Base-by-base conservation (phyloP, 441 rosid genomes). In the Capsella rubella region DNA sequence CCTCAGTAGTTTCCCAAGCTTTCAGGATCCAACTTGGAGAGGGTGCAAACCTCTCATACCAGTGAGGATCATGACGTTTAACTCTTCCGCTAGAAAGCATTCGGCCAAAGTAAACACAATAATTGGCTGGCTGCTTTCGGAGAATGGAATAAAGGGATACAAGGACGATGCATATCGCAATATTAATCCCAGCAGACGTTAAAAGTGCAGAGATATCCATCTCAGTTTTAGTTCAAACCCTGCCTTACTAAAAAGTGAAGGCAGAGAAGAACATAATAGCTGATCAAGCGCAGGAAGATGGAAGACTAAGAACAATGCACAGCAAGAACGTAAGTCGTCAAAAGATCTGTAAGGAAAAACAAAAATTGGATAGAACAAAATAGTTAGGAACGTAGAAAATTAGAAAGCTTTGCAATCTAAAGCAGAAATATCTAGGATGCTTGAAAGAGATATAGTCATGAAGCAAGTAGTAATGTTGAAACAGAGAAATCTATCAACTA, bases 1-100 rank as follows among this genome's bases (percentile, higher is more conserved):
- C 89, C 72, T 96, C 98, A 34, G 92, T 83, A 35, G 95, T 84
- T 72, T 82, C 86, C 98, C 98, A 96, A 25, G 97, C 97, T 83
- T 86, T 93, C 13, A 89, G 37, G 3, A 93, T 62, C 99, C 99
- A 96, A 78, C 97, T 85, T 0, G 99, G 94, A 35, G 98, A 91
- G 1, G 99, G 99, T 5, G 84, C 96, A 72, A 91, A 91, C 79
- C 98, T 90, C 52, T 91, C 89, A 16, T 91, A 84, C 81, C 87
- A 80, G 77, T 67, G 71, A 75, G 85, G 82, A 70, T 86, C 89
- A 45, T 21, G 43, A 42, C 64, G 78, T 51, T 78, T 80, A 13
- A 76, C 63, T 10, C 63, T 77, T 34, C 79, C 85, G 1, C 72
- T 37, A 62, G 90, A 86, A 64, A 87, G 84, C 85, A 85, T 72